Percentiles rank a stretch among this genome's conserved stretches.
Conservation (phyloP, 1,284 basidiomycete genomes). For the Anthracocystis setariae region DNA sequence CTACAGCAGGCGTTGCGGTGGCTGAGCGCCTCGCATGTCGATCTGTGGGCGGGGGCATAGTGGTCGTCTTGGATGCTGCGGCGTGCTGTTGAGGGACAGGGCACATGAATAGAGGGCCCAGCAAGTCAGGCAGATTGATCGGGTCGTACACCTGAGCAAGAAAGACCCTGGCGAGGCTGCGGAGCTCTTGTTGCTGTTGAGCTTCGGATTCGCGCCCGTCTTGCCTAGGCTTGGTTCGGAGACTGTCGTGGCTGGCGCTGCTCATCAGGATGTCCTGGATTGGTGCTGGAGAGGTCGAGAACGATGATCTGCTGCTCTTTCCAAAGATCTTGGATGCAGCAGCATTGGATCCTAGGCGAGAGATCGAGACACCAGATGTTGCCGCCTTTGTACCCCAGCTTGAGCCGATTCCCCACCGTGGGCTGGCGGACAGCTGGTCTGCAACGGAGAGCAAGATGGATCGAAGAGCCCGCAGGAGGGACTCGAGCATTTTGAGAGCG, state of each 20-base stretch:
- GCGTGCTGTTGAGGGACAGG: constrained; percentile 31
- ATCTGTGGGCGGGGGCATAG: not conserved
- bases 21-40: not conserved
- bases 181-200: constrained; percentile 34
- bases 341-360: constrained; percentile 18
- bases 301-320: constrained; percentile 34
- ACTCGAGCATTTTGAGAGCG: constrained; percentile 43
- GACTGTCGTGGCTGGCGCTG: constrained; percentile 39
- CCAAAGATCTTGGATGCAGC: constrained; percentile 46
- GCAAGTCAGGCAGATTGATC: constrained; percentile 32
- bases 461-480: constrained; percentile 51
- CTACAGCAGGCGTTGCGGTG: not conserved
- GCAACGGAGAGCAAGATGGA: constrained; percentile 57
- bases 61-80: constrained; percentile 1
- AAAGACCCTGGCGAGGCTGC: constrained; percentile 30
- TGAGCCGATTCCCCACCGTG: constrained; percentile 59
- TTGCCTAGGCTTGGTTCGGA: constrained; percentile 17
- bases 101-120: constrained; percentile 52
- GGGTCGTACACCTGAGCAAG: constrained; percentile 37
- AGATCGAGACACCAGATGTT: constrained; percentile 28
- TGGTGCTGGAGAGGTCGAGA: constrained; percentile 7
- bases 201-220: constrained; percentile 10
- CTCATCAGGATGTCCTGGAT: constrained; percentile 35
- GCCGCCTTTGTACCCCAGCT: constrained; percentile 50
- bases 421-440: constrained; percentile 54